phyloP scores from a whole-genome alignment of 2,329 filamentous ascomycete species.

The Zymoseptoria tritici region DNA sequence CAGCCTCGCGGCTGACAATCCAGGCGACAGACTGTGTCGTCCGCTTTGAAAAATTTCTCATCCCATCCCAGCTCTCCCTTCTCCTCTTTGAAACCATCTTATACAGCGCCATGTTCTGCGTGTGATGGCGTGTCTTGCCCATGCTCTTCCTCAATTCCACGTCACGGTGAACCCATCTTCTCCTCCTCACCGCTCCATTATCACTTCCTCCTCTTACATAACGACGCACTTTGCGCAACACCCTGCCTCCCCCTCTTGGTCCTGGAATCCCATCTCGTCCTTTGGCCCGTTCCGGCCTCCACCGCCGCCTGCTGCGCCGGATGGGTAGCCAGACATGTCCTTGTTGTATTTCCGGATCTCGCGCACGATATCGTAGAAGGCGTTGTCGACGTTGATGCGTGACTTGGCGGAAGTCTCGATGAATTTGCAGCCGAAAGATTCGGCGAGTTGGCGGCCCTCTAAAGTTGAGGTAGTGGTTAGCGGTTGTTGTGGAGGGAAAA shows the following conservation, averaged over 20 bases:
- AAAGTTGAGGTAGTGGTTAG: conserved; percentile 8
- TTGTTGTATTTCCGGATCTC: conserved; percentile 98
- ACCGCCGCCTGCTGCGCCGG: conserved; percentile 48
- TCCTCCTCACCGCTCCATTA: background rate
- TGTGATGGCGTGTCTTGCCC: background rate
- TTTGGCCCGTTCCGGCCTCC: conserved; percentile 35
- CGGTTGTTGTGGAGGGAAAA: background rate
- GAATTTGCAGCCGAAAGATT: conserved; percentile 91
- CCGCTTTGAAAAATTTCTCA: background rate
- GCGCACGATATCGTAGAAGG: conserved; percentile 96
- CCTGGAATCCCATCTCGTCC: conserved; percentile 73
- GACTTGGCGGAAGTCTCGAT: conserved; percentile 99
- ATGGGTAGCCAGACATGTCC: conserved; percentile 85
- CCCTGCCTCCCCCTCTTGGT: conserved; percentile 56
- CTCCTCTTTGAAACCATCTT: no score
- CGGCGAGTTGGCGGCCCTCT: conserved; percentile 87
- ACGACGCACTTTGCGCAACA: conserved; percentile 83
- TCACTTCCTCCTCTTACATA: conserved; percentile 55
- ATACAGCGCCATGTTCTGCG: background rate
- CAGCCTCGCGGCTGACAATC: background rate
- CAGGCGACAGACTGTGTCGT: background rate
- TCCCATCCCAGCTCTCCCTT: background rate
- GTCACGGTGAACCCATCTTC: no score
- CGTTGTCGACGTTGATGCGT: conserved; percentile 95
- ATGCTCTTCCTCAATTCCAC: background rate